These are phyloP conservation scores for Plasmodium cynomolgi DNA, from an alignment of 169 alveolate genomes.

Conservation along the genomic window DNA sequence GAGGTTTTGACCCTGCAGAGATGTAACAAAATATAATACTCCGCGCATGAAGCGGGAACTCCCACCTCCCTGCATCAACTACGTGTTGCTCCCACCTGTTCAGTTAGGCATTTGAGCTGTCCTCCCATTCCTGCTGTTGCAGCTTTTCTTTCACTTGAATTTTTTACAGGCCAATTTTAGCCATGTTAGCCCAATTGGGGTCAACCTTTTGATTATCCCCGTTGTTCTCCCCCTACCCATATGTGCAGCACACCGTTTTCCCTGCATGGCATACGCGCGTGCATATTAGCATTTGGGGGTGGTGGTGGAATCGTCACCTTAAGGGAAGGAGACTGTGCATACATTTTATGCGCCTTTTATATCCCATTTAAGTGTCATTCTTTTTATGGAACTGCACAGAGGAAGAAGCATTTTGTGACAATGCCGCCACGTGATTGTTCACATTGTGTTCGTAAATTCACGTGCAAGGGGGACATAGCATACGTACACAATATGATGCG, in stretches of 20 bases:
- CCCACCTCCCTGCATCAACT: background rate
- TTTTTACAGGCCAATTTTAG: background rate
- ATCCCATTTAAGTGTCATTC: background rate
- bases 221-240: background rate
- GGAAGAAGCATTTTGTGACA: background rate
- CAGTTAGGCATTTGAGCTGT: background rate
- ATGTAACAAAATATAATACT: background rate
- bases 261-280: background rate
- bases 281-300: background rate
- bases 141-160: background rate
- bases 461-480: background rate
- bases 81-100: background rate
- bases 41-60: background rate
- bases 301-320: background rate
- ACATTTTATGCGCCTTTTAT: background rate
- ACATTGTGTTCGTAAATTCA: background rate
- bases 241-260: background rate
- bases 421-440: background rate
- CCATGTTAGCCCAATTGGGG: background rate
- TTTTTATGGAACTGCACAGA: background rate
- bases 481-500: background rate
- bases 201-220: background rate
- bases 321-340: background rate
- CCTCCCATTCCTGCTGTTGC: background rate
- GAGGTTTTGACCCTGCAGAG: background rate